phyloP scores from a whole-genome alignment of 2,329 filamentous ascomycete species.

The Alternaria alternata region DNA sequence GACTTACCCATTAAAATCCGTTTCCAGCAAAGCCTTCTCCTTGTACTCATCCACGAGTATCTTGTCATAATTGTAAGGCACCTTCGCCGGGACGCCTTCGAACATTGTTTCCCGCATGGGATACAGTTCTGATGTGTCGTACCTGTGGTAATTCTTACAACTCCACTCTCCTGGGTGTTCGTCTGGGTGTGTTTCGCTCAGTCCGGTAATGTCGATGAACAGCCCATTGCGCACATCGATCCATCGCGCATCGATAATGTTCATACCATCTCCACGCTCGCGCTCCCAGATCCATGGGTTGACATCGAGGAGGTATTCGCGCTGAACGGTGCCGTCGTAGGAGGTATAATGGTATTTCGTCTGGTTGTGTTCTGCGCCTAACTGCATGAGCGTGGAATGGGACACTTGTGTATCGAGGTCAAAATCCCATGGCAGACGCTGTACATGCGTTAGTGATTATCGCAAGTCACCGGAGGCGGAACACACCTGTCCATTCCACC shows the following conservation, averaged over 20 bases:
- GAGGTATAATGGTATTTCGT: slow-evolving; percentile 63
- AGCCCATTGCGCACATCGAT: slow-evolving; percentile 78
- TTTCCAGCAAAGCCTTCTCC: slow-evolving; percentile 66
- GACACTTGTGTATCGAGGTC: slow-evolving; percentile 85
- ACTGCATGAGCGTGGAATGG: slow-evolving; percentile 68
- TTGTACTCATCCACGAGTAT: slow-evolving; percentile 73
- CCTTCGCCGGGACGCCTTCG: slow-evolving; percentile 73
- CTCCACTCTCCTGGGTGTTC: slow-evolving; percentile 71
- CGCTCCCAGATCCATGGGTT: slow-evolving; percentile 74
- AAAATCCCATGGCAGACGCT: slow-evolving; percentile 83
- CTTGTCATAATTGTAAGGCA: slow-evolving; percentile 74
- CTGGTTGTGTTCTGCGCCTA: slow-evolving; percentile 73
- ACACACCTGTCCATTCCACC: slow-evolving; percentile 76
- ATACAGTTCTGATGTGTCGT: slow-evolving; percentile 74
- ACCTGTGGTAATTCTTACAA: slow-evolving; percentile 82
- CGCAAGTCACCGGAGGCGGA: background rate
- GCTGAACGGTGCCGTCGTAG: slow-evolving; percentile 49
- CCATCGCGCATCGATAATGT: slow-evolving; percentile 86
- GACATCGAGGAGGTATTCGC: slow-evolving; percentile 76
- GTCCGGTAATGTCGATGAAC: slow-evolving; percentile 83
- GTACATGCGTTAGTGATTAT: slow-evolving; percentile 39
- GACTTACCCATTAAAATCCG: slow-evolving; percentile 67
- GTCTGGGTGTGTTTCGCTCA: slow-evolving; percentile 71
- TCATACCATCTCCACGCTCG: slow-evolving; percentile 71
- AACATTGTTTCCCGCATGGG: slow-evolving; percentile 77